Evolutionary conservation across 2,329 filamentous ascomycete genomes (phyloP).

Genomic region (Aspergillus neotritici): DNA sequence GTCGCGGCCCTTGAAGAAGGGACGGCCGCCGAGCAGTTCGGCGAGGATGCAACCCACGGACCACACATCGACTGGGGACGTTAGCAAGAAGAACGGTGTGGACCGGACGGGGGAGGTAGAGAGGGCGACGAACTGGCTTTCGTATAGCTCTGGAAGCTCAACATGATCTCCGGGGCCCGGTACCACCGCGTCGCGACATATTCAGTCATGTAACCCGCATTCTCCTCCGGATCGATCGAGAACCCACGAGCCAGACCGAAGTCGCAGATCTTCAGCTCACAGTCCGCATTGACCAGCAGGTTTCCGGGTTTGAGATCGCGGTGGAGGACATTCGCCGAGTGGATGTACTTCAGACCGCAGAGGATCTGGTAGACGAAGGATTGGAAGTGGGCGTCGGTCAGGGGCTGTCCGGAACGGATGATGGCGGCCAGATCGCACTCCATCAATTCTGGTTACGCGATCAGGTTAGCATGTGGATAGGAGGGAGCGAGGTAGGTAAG

Average conservation of each 20-base stretch:
- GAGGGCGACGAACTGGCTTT: constrained; percentile 81
- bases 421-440: constrained; percentile 98
- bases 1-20: constrained; percentile 98
- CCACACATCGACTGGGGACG: constrained; percentile 86
- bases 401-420: constrained; percentile 90
- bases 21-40: constrained; percentile 88
- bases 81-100: constrained; percentile 4
- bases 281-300: constrained; percentile 95
- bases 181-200: constrained; percentile 99
- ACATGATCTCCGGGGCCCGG: constrained; percentile 96
- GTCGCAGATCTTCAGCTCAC: constrained; percentile 98
- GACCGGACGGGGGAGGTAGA: constrained; percentile 2
- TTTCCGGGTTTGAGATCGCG: constrained; percentile 97
- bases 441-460: constrained; percentile 71
- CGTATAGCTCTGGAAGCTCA: constrained; percentile 99
- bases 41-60: constrained; percentile 97
- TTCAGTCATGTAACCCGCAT: constrained; percentile 99
- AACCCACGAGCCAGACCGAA: constrained; percentile 96
- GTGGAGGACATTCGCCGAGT: constrained; percentile 96
- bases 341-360: constrained; percentile 97
- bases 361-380: constrained; percentile 99
- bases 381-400: constrained; percentile 98
- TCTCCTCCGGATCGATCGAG: constrained; percentile 94
- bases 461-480: constrained; percentile 7
- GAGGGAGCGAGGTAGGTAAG: background rate